Percentiles rank a stretch among this genome's conserved stretches.
Conservation (phyloP, 805 yeast species). For the Naumovozyma baii region DNA sequence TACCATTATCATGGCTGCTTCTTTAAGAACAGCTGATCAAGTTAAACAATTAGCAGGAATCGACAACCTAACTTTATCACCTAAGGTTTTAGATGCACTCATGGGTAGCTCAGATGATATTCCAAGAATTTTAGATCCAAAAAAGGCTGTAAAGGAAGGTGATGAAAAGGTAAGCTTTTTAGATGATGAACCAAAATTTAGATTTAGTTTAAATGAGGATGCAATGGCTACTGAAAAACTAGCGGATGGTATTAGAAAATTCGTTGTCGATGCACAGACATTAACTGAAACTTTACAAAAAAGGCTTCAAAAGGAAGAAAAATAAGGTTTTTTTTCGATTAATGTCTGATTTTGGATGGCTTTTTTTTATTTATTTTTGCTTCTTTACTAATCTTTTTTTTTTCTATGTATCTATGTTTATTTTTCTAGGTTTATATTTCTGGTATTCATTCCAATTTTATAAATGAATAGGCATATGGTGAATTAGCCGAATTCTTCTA, state of each 20-base stretch:
- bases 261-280: slow-evolving; percentile 86
- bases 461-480: not conserved
- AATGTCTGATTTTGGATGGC: too few species aligned
- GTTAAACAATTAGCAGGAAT: slow-evolving; percentile 95
- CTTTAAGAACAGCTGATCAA: slow-evolving; percentile 95
- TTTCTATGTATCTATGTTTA: too few species aligned
- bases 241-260: slow-evolving; percentile 95
- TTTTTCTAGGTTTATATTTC: too few species aligned
- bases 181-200: slow-evolving; percentile 81
- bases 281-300: slow-evolving; percentile 54
- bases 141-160: slow-evolving; percentile 42
- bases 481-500: not conserved
- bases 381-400: too few species aligned
- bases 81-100: slow-evolving; percentile 82
- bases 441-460: too few species aligned
- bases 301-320: not conserved
- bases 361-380: too few species aligned
- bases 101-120: slow-evolving; percentile 66
- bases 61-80: slow-evolving; percentile 92
- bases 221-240: slow-evolving; percentile 98
- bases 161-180: slow-evolving; percentile 67
- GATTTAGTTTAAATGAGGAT: slow-evolving; percentile 86
- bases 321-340: too few species aligned
- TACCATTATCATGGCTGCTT: slow-evolving; percentile 99
- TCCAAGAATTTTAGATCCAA: slow-evolving; percentile 72